These are phyloP conservation scores for Hygrocybe coccinea DNA, from an alignment of 768 basidiomycete genomes.

Conservation along the genomic window DNA sequence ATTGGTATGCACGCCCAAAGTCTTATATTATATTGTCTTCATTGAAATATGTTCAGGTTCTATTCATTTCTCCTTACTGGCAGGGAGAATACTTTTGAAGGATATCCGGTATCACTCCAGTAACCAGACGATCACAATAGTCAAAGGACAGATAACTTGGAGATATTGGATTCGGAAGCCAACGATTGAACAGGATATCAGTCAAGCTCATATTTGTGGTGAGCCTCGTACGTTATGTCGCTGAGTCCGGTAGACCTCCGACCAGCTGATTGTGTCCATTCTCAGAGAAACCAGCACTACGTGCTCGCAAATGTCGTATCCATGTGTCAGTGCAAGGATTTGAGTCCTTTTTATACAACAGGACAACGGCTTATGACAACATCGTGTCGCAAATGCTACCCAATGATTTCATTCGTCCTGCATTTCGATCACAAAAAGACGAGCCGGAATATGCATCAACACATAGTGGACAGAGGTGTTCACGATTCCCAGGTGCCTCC, in stretches of 20 bases:
- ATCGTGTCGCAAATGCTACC: constrained; percentile 73
- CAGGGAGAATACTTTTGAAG: constrained; percentile 83
- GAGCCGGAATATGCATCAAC: not conserved
- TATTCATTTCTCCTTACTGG: constrained; percentile 84
- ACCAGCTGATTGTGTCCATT: not conserved
- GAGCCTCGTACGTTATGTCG: constrained; percentile 48
- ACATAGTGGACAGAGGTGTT: too few relatives aligned
- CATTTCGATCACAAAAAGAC: not conserved
- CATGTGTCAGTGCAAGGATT: constrained; percentile 77
- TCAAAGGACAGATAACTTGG: constrained; percentile 87
- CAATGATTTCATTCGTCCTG: constrained; percentile 22
- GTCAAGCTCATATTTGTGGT: constrained; percentile 37
- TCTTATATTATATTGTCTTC: not conserved
- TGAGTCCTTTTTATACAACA: constrained; percentile 92
- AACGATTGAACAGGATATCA: constrained; percentile 67
- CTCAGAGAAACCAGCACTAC: constrained; percentile 32
- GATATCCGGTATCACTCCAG: constrained; percentile 87
- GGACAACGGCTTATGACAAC: constrained; percentile 81
- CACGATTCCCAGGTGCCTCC: too few relatives aligned
- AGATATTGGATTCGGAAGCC: constrained; percentile 88
- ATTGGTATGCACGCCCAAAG: constrained; percentile 53
- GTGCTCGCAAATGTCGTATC: constrained; percentile 67
- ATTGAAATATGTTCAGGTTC: constrained; percentile 50
- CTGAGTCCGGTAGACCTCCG: constrained; percentile 3
- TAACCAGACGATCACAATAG: constrained; percentile 81